Evolutionary conservation across 768 basidiomycete genomes (phyloP).

Genomic region (Mycena olivaceomarginata): DNA sequence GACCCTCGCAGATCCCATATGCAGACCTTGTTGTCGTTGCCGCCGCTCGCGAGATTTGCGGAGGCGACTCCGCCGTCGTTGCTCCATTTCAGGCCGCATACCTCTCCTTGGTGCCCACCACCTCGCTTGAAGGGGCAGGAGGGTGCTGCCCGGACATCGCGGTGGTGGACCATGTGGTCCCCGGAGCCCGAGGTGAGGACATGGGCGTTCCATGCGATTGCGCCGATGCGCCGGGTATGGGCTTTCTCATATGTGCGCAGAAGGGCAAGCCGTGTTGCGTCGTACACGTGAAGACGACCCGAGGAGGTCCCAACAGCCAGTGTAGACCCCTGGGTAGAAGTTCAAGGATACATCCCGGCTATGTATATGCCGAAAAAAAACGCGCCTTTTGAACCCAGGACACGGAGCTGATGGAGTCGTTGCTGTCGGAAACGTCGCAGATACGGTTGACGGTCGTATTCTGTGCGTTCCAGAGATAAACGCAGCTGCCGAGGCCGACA

Average conservation of each 20-base stretch:
- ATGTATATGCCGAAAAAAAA: not conserved
- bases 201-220: slow-evolving; percentile 94
- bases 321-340: slow-evolving; percentile 78
- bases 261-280: slow-evolving; percentile 84
- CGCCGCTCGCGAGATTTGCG: slow-evolving; percentile 91
- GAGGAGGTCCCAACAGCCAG: slow-evolving; percentile 95
- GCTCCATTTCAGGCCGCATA: slow-evolving; percentile 97
- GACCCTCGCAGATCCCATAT: slow-evolving; percentile 95
- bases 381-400: slow-evolving; percentile 91
- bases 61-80: slow-evolving; percentile 62
- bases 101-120: slow-evolving; percentile 91
- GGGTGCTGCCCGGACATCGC: slow-evolving; percentile 89
- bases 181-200: slow-evolving; percentile 94
- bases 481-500: slow-evolving; percentile 93
- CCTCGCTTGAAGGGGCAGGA: slow-evolving; percentile 82
- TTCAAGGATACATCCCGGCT: slow-evolving; percentile 10
- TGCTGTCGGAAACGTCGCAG: slow-evolving; percentile 84
- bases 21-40: slow-evolving; percentile 99
- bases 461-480: slow-evolving; percentile 98
- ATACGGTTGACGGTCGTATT: slow-evolving; percentile 95
- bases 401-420: slow-evolving; percentile 90
- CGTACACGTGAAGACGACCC: slow-evolving; percentile 95
- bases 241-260: slow-evolving; percentile 91
- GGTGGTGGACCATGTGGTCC: slow-evolving; percentile 93
- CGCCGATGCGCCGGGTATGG: slow-evolving; percentile 93